Evolutionary conservation across 306 rosid species (phyloP).

Genomic region (Amphicarpaea edgeworthii): DNA sequence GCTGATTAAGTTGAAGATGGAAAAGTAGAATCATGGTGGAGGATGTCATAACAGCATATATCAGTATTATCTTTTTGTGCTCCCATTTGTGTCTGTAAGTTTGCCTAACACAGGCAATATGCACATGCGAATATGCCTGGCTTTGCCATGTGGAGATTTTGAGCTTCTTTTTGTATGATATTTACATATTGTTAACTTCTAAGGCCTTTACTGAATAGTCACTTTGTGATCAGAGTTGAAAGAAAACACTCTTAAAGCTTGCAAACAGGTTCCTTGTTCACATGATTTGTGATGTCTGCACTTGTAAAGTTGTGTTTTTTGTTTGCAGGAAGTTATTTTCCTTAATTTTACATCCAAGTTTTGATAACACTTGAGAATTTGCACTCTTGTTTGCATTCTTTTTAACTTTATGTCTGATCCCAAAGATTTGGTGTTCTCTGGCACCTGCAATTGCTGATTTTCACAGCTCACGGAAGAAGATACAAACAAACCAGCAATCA

Average conservation of each 20-base stretch:
- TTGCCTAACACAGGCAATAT: constrained; percentile 14
- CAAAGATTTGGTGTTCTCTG: too few relatives aligned
- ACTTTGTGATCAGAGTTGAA: constrained; percentile 16
- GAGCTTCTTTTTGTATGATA: constrained; percentile 18
- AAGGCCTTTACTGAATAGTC: neutral
- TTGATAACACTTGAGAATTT: too few relatives aligned
- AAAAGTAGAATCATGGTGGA: constrained; percentile 31
- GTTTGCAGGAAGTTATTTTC: too few relatives aligned
- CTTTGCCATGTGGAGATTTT: constrained; percentile 10
- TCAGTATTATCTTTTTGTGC: constrained; percentile 14
- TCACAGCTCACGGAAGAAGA: too few relatives aligned
- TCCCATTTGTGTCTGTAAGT: constrained; percentile 10
- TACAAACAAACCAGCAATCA: too few relatives aligned
- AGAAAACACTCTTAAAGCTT: constrained; percentile 23
- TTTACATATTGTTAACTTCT: constrained; percentile 16
- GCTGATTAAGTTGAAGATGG: constrained; percentile 34
- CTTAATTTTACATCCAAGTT: too few relatives aligned
- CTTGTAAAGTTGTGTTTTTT: too few relatives aligned
- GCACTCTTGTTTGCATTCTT: too few relatives aligned
- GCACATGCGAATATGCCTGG: neutral
- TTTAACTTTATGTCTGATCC: too few relatives aligned
- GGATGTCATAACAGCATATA: constrained; percentile 15
- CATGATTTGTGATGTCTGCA: too few relatives aligned
- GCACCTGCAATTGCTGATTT: too few relatives aligned
- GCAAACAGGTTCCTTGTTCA: too few relatives aligned